A percentile compares a stretch with the other conserved stretches of the same genome.
These are phyloP conservation scores for Lenwebbia sp. DNA, from an alignment of 345 rosid species.

Conservation along the genomic window DNA sequence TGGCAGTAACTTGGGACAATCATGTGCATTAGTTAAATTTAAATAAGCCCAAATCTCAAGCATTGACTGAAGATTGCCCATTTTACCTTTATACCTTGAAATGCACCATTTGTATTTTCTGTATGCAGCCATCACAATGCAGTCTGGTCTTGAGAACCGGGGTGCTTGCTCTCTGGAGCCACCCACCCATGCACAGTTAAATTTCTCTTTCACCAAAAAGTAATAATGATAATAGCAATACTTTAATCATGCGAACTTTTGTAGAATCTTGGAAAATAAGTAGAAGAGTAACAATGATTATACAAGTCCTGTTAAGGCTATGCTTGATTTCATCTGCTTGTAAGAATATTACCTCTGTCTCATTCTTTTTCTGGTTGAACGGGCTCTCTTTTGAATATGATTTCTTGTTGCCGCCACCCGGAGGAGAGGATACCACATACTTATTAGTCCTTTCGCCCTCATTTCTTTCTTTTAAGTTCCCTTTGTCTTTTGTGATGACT, in stretches of 20 bases:
- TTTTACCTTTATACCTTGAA: slow-evolving; percentile 21
- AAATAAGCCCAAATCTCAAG: background rate
- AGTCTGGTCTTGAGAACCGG: slow-evolving; percentile 21
- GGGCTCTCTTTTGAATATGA: background rate
- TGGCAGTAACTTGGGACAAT: too few relatives aligned
- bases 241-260: background rate
- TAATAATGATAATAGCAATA: background rate
- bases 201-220: background rate
- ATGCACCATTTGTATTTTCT: background rate
- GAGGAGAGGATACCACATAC: background rate
- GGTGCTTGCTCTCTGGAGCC: background rate
- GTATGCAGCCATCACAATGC: slow-evolving; percentile 25
- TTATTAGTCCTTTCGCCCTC: background rate
- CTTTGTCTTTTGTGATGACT: background rate
- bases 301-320: background rate
- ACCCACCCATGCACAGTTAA: background rate
- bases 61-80: slow-evolving; percentile 21
- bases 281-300: background rate
- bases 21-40: background rate
- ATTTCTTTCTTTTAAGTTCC: background rate
- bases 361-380: background rate
- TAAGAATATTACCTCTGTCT: background rate
- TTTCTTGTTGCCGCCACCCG: background rate
- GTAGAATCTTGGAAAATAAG: background rate
- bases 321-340: background rate